These are phyloP conservation scores for Escovopsis sp. DNA, from an alignment of 2,329 filamentous ascomycete species.

Conservation along the genomic window DNA sequence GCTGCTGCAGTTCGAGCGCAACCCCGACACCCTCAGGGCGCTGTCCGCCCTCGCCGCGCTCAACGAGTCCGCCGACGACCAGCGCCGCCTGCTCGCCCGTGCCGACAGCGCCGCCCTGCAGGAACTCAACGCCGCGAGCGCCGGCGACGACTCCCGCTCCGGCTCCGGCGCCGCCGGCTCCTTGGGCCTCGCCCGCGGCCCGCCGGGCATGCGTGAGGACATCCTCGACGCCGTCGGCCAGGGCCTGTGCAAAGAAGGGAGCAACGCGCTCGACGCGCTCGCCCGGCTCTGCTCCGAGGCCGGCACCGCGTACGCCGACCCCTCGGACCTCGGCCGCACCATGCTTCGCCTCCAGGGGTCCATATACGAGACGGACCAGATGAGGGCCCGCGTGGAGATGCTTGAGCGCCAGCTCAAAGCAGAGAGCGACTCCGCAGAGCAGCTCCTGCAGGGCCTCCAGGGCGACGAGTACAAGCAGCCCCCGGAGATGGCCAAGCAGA, in stretches of 20 bases:
- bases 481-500: conserved; percentile 48
- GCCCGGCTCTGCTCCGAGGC: conserved; percentile 36
- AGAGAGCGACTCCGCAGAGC: conserved; percentile 29
- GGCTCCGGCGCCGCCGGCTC: conserved; percentile 4
- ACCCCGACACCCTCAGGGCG: conserved; percentile 63
- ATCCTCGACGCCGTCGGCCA: conserved; percentile 40
- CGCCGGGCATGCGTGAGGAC: conserved; percentile 14
- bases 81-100: conserved; percentile 40
- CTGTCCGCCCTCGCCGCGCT: conserved; percentile 58
- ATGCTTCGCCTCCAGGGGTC: conserved; percentile 43
- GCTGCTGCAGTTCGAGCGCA: conserved; percentile 69
- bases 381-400: conserved; percentile 36
- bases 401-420: conserved; percentile 40
- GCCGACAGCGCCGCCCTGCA: conserved; percentile 46
- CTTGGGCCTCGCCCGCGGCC: conserved; percentile 12
- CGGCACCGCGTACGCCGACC: conserved; percentile 32
- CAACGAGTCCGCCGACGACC: conserved; percentile 68
- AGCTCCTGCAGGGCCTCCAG: conserved; percentile 28
- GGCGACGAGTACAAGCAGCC: conserved; percentile 37
- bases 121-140: conserved; percentile 25
- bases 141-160: conserved; percentile 1
- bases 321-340: conserved; percentile 32
- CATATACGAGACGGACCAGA: conserved; percentile 40
- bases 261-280: conserved; percentile 41
- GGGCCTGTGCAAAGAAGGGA: conserved; percentile 39